phyloP scores from a whole-genome alignment of 352 stramenopile species.

The Pythium oligandrum region DNA sequence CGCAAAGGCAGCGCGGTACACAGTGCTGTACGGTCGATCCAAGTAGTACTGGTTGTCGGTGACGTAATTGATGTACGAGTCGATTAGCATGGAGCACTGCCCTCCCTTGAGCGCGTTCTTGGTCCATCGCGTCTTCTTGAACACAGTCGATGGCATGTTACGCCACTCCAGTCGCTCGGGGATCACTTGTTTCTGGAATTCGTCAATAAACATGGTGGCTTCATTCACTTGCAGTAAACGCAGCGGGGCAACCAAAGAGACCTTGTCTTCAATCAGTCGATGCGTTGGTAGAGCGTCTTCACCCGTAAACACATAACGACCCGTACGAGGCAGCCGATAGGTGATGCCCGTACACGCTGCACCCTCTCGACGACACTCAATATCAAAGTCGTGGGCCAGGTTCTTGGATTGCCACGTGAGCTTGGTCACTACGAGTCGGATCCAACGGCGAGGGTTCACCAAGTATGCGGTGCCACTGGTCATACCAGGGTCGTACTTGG shows the following conservation, averaged over 20 bases:
- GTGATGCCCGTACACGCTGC: too few relatives aligned
- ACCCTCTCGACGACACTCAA: not conserved
- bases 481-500: conserved; percentile 5
- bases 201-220: not conserved
- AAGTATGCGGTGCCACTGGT: conserved; percentile 4
- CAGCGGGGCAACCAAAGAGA: conserved; percentile 1
- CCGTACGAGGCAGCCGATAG: not conserved
- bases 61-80: conserved; percentile 6
- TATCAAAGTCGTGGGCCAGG: conserved; percentile 3
- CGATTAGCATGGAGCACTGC: conserved; percentile 5
- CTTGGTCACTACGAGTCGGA: conserved; percentile 5
- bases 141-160: too few relatives aligned
- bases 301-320: conserved; percentile 1
- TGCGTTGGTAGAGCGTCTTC: conserved; percentile 2
- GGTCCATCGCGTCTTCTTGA: too few relatives aligned
- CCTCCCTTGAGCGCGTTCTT: not conserved
- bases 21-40: not conserved
- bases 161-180: conserved; percentile 1
- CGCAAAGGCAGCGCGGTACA: not conserved
- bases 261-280: not conserved
- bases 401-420: conserved; percentile 5
- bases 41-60: conserved; percentile 7
- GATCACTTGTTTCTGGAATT: not conserved
- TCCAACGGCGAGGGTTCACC: not conserved
- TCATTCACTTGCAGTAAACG: conserved; percentile 10